Evolutionary conservation across 1,284 basidiomycete species (phyloP).

Genomic region (Pseudozyma sp.): DNA sequence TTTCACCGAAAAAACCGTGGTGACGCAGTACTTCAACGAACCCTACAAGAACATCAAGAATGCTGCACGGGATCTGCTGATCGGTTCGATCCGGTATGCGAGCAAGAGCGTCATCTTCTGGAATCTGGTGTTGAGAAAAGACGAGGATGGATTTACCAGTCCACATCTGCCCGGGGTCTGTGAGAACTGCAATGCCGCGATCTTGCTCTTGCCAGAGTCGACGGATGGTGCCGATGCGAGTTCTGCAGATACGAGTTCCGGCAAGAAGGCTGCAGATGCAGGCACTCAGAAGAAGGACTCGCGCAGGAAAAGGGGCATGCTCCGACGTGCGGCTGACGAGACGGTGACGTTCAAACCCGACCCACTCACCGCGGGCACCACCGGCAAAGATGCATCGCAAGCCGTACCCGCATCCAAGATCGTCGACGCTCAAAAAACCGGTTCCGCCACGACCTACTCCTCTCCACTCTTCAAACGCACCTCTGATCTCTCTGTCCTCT

Average conservation of each 20-base stretch:
- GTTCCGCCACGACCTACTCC: constrained; percentile 6
- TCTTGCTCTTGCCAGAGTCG: constrained; percentile 41
- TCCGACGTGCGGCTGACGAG: background rate
- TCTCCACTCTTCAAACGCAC: constrained; percentile 35
- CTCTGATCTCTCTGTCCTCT: constrained; percentile 41
- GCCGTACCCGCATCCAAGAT: constrained; percentile 15
- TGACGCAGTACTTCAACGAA: constrained; percentile 53
- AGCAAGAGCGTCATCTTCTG: constrained; percentile 41
- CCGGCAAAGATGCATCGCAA: background rate
- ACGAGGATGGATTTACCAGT: constrained; percentile 53
- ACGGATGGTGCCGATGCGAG: constrained; percentile 5
- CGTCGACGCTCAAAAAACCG: constrained; percentile 35
- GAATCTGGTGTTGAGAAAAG: constrained; percentile 51
- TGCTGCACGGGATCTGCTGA: constrained; percentile 33
- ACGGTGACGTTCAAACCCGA: no score
- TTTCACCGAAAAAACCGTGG: constrained; percentile 52
- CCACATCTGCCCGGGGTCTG: constrained; percentile 53
- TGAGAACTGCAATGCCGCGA: constrained; percentile 50
- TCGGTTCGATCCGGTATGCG: constrained; percentile 47
- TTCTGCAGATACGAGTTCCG: background rate
- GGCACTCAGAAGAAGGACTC: background rate
- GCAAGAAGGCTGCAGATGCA: background rate
- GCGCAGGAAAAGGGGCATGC: background rate
- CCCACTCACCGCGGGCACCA: background rate
- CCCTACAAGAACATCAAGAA: constrained; percentile 59